phyloP scores from a whole-genome alignment of 2,329 filamentous ascomycete genomes.

The Exophiala dermatitidis region DNA sequence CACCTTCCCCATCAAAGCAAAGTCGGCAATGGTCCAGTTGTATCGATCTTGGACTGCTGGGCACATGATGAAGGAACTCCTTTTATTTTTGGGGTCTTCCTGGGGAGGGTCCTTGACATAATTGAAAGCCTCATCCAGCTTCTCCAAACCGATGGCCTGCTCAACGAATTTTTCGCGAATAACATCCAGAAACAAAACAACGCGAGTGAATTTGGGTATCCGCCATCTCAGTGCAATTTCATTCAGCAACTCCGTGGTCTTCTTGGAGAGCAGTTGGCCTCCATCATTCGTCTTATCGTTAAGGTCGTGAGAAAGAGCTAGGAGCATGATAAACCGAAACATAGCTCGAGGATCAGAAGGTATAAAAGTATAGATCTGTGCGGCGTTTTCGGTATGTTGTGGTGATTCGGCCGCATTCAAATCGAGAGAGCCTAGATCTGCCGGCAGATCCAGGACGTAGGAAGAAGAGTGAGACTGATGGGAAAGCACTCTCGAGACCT shows the following conservation, averaged over 20 bases:
- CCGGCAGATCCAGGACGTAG: conserved; percentile 58
- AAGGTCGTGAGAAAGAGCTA: conserved; percentile 60
- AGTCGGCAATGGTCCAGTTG: conserved; percentile 64
- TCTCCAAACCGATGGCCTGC: conserved; percentile 71
- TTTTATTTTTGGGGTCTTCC: conserved; percentile 53
- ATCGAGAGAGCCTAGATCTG: conserved; percentile 60
- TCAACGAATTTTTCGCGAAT: conserved; percentile 77
- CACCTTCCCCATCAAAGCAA: conserved; percentile 64
- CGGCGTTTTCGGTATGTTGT: conserved; percentile 36
- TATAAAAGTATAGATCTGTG: conserved; percentile 74
- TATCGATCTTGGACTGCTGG: conserved; percentile 50
- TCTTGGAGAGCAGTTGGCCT: conserved; percentile 58
- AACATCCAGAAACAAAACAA: conserved; percentile 77
- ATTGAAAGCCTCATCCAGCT: conserved; percentile 75
- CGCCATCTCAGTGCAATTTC: conserved; percentile 86
- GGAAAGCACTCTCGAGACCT: conserved; percentile 42
- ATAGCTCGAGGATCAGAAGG: conserved; percentile 74
- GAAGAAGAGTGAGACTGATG: conserved; percentile 41
- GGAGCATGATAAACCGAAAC: conserved; percentile 74
- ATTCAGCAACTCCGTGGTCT: conserved; percentile 72
- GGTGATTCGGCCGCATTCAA: conserved; percentile 45
- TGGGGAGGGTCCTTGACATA: conserved; percentile 66
- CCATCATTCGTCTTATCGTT: conserved; percentile 48
- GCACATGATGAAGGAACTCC: conserved; percentile 41
- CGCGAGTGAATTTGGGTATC: conserved; percentile 71